Evolutionary conservation across 2,329 filamentous ascomycete genomes (phyloP).

Genomic region (Epichloe uncinata): DNA sequence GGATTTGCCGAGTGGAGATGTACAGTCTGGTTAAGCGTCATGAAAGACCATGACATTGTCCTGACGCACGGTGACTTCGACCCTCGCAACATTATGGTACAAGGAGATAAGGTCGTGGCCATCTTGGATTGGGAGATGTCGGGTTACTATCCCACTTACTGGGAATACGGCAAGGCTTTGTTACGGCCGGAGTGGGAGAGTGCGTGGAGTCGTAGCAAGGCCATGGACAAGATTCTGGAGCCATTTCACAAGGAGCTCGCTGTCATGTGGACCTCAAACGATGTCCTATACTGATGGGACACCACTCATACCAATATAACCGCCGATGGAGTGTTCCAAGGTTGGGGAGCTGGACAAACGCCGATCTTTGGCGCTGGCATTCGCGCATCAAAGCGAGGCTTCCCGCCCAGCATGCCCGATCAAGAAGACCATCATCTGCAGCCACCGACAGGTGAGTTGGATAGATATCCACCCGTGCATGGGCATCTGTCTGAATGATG

Average conservation of each 20-base stretch:
- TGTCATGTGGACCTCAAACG: neutral
- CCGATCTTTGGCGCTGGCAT: too few relatives aligned
- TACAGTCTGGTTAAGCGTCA: conserved; percentile 7
- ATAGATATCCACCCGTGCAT: too few relatives aligned
- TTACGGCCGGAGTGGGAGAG: conserved; percentile 2
- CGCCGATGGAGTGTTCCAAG: too few relatives aligned
- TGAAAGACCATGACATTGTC: conserved; percentile 12
- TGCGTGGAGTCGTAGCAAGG: conserved; percentile 3
- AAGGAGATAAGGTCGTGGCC: conserved; percentile 20
- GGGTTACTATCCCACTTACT: conserved; percentile 25
- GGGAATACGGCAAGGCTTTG: conserved; percentile 8
- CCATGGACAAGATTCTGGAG: conserved; percentile 3
- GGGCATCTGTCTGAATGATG: too few relatives aligned
- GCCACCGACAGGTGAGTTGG: too few relatives aligned
- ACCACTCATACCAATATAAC: too few relatives aligned
- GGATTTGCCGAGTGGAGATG: conserved; percentile 6
- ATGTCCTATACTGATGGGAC: too few relatives aligned
- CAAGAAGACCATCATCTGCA: too few relatives aligned
- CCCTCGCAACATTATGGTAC: conserved; percentile 23
- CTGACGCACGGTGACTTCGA: conserved; percentile 35
- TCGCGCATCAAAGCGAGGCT: too few relatives aligned
- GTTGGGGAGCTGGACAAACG: too few relatives aligned
- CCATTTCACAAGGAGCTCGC: conserved; percentile 6
- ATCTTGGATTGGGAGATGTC: conserved; percentile 29
- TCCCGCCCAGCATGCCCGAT: too few relatives aligned